Evolutionary conservation across 306 rosid genomes (phyloP), one percentile per base, ranked within the genome.

Genomic region (Carpinus viminea): DNA sequence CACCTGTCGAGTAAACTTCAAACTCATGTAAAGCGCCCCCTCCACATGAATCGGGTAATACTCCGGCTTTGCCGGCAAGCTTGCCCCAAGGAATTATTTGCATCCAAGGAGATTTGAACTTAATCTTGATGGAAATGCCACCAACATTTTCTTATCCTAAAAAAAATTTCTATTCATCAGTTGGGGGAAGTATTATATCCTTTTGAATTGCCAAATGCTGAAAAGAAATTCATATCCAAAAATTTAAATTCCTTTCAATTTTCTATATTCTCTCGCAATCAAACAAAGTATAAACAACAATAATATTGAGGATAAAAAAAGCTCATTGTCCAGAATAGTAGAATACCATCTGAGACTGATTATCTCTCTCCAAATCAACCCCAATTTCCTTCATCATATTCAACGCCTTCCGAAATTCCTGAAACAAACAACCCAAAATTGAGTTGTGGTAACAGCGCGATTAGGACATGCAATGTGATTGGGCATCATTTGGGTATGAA

Each of bases 361-460:
- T 82, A 20, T 89, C 88, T 70, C 75, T 89, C 85, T 93, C 99
- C 80, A 93, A 81, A 84, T 93, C 92, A 83, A 91, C 88, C 0
- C 94, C 98, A 78, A 95, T 79, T 4, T 86, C 92, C 89, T 87
- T 91, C 92, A 91, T 89, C 84, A 88, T 8, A 70, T 10, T 38
- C 76, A 86, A 75, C 45, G 88, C 71, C 84, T 56, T 79, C 41
- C 98, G 88, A 24, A 90, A 81, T 56, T 91, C 97, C 98, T 95
- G 84, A 85, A 74, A 74, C 20, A 68, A 79, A 61, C 62, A 77
- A 66, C 9, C 46, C 12, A 64, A 64, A 41, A 64, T 3, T 8
- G 47, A 64, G 12, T 64, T 64, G 12, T 41, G 7, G 24, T 38
- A 66, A 18, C 50, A 38, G 9, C 1, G 9, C 11, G 51, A 38